A percentile compares a stretch with the other conserved stretches of the same genome.
Evolutionary conservation across 169 alveolate species (phyloP).

Genomic region (Plasmodium ovale): DNA sequence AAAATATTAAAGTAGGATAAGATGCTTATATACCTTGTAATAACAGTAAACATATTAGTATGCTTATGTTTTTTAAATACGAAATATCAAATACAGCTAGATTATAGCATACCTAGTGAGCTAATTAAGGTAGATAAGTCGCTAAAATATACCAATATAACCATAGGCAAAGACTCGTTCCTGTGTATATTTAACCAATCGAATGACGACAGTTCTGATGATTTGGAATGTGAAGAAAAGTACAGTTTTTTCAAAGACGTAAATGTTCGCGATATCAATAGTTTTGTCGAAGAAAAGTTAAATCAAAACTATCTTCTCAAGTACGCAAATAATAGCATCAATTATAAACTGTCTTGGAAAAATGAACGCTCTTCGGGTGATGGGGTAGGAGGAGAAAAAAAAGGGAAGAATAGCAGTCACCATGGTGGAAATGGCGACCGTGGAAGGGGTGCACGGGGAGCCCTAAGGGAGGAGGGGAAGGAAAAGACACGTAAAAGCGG

Average conservation of each 20-base stretch:
- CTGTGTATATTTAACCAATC: slow-evolving; percentile 33
- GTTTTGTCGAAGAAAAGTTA: slow-evolving; percentile 38
- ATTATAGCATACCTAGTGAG: slow-evolving; percentile 52
- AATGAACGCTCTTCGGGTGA: background rate
- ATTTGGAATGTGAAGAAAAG: background rate
- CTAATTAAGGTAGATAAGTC: slow-evolving; percentile 27
- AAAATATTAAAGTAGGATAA: slow-evolving; percentile 18
- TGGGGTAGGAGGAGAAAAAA: background rate
- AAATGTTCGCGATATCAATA: background rate
- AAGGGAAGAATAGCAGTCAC: background rate
- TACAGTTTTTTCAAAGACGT: slow-evolving; percentile 1
- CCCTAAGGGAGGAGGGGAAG: too few species aligned
- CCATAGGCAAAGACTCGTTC: slow-evolving; percentile 68
- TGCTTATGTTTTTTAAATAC: slow-evolving; percentile 64
- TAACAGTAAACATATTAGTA: slow-evolving; percentile 25
- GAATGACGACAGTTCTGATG: background rate
- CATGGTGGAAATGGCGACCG: background rate
- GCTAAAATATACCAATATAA: slow-evolving; percentile 58
- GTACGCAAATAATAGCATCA: slow-evolving; percentile 21
- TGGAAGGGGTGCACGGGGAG: background rate
- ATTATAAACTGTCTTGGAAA: background rate
- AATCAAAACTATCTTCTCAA: slow-evolving; percentile 20
- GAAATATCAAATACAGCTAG: slow-evolving; percentile 71
- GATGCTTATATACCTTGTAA: slow-evolving; percentile 35
- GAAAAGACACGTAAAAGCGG: background rate